Evolutionary conservation across 768 basidiomycete species (phyloP).

Genomic region (Rhodosporidiobolus odoratus): DNA sequence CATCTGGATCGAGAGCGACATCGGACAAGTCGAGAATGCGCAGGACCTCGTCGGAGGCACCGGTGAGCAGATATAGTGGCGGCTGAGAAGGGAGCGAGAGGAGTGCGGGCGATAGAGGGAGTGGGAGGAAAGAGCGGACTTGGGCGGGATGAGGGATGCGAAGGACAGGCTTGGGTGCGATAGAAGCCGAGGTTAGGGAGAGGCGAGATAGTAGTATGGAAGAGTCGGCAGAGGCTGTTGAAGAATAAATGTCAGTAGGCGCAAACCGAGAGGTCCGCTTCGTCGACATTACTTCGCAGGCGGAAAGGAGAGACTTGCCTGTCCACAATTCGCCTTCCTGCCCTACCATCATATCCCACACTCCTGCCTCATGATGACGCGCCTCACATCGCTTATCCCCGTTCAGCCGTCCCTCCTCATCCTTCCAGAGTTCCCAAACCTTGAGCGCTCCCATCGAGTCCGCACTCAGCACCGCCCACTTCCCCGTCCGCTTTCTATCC

Average conservation of each 20-base stretch:
- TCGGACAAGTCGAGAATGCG: constrained; percentile 71
- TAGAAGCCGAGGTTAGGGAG: constrained; percentile 47
- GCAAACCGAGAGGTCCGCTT: too few relatives aligned
- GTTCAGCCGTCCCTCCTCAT: constrained; percentile 55
- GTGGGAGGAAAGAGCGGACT: constrained; percentile 64
- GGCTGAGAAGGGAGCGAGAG: constrained; percentile 54
- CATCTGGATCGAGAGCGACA: constrained; percentile 15
- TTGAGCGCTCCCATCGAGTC: constrained; percentile 91
- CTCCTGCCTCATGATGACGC: constrained; percentile 70
- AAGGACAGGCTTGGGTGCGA: constrained; percentile 33
- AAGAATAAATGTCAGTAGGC: background rate
- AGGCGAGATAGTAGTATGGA: constrained; percentile 61
- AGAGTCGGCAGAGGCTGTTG: constrained; percentile 78
- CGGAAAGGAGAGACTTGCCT: constrained; percentile 53
- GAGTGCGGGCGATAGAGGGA: constrained; percentile 13
- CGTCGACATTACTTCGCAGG: background rate
- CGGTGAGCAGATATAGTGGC: constrained; percentile 73
- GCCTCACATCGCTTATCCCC: constrained; percentile 57
- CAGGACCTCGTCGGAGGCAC: constrained; percentile 69
- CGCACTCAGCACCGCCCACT: constrained; percentile 62
- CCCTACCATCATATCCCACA: constrained; percentile 59
- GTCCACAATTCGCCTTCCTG: constrained; percentile 62
- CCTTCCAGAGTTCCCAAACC: constrained; percentile 62
- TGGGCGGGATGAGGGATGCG: constrained; percentile 57
- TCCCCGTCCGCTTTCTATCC: constrained; percentile 11